Conservation (phyloP, 2,329 filamentous ascomycete species). For the Fusarium sp. region DNA sequence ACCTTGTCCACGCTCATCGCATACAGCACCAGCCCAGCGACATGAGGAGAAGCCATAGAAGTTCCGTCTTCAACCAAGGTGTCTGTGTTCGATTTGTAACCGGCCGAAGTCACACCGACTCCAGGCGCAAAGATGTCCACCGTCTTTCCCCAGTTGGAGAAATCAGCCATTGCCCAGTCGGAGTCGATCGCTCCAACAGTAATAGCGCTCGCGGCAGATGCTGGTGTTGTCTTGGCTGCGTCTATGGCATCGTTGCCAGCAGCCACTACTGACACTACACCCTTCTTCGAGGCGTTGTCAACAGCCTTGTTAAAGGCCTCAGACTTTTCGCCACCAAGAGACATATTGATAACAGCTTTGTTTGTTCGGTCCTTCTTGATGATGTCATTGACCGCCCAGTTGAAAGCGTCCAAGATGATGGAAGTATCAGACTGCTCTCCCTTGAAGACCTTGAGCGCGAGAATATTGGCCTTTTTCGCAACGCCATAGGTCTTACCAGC, state of each 20-base stretch:
- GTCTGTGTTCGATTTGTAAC: slow-evolving; percentile 51
- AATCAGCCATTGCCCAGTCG: slow-evolving; percentile 53
- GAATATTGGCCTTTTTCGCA: slow-evolving; percentile 58
- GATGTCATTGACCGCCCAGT: slow-evolving; percentile 56
- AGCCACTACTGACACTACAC: slow-evolving; percentile 57
- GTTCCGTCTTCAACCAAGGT: slow-evolving; percentile 59
- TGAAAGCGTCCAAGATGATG: slow-evolving; percentile 50
- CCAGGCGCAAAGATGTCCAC: slow-evolving; percentile 64
- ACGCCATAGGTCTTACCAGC: slow-evolving; percentile 46
- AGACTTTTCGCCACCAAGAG: slow-evolving; percentile 50
- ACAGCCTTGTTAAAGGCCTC: slow-evolving; percentile 34
- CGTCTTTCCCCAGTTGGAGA: slow-evolving; percentile 61
- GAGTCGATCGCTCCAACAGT: slow-evolving; percentile 51
- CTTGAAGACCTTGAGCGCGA: slow-evolving; percentile 60
- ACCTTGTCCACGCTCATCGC: slow-evolving; percentile 17
- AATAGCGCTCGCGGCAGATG: slow-evolving; percentile 43
- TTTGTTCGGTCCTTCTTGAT: slow-evolving; percentile 43
- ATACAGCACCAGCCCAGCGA: slow-evolving; percentile 66
- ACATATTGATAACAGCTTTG: slow-evolving; percentile 61
- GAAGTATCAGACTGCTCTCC: slow-evolving; percentile 34
- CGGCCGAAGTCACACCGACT: slow-evolving; percentile 56
- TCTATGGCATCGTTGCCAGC: slow-evolving; percentile 43
- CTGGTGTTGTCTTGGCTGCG: slow-evolving; percentile 38
- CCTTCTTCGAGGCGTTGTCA: slow-evolving; percentile 40
- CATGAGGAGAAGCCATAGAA: slow-evolving; percentile 66